Evolutionary conservation across 2,329 filamentous ascomycete genomes (phyloP), one percentile per base, ranked within the genome.

Genomic region (Sporothrix dimorphospora): DNA sequence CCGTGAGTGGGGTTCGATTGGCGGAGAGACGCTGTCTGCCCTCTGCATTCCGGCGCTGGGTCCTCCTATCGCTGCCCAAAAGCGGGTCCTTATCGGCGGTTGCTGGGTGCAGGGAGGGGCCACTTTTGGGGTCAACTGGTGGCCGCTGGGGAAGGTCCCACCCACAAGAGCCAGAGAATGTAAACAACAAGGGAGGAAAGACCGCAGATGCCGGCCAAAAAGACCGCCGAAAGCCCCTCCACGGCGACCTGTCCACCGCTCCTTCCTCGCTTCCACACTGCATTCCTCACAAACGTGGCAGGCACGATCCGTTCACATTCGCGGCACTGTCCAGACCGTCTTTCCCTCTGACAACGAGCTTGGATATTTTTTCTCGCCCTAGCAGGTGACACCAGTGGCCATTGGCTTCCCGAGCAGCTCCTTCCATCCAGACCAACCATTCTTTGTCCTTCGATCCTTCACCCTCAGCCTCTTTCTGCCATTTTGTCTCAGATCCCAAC

Each of bases 61-160:
- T 14, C 16, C 19, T 16, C 27, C 45, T 67, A 47, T 47, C 65
- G 27, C 47, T 40, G n/a, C 38, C 24, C 16, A 53, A 38, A 53
- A 61, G 67, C 67, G 65, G 65, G 55, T 47, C 66, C 51, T 61
- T 69, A 59, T 69, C 53, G 55, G 1, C 49, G 49, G 73, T 74
- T 74, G 73, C 73, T 72, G 70, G 71, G 27, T 47, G 70, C 47
- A 34, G 53, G 21, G 70, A 67, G 70, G 70, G 70, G 70, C 51
- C 59, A 61, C 27, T 45, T 55, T 55, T 65, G 34, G 57, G 59
- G 38, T 24, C 53, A 42, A 30, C n/a, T 51, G 34, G 21, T 69
- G 70, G 70, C 47, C n/a, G 51, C 51, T 24, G 63, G 61, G 38
- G 16, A 19, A 49, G 40, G n/a, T 12, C 38, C 45, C 21, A 45